These are phyloP conservation scores for Nakaseomyces delphensis DNA, from an alignment of 1,139 yeast species.

Conservation along the genomic window DNA sequence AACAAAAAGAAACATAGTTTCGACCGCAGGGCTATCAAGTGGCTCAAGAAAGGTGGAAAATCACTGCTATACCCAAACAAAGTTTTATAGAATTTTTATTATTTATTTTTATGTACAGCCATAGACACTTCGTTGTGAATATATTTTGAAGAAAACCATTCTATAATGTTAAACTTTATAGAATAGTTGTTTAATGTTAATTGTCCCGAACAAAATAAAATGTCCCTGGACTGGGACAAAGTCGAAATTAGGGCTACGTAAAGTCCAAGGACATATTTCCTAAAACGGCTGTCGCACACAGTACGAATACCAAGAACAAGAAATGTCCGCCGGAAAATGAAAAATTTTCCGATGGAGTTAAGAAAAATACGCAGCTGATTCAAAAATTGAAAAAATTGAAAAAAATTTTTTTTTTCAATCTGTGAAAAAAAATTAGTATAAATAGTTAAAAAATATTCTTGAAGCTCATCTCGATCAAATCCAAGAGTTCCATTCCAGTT, in stretches of 20 bases:
- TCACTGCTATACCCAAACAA: conserved; percentile 4
- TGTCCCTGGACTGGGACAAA: no score
- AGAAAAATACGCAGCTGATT: conserved; percentile 3
- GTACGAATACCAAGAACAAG: background rate
- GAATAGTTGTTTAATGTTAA: no score
- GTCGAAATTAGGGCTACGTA: conserved; percentile 3
- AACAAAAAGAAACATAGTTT: conserved; percentile 12
- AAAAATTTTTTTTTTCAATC: background rate
- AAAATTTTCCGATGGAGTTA: conserved; percentile 3
- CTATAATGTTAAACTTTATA: background rate
- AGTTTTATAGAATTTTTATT: conserved; percentile 1
- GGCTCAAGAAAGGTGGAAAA: conserved; percentile 5
- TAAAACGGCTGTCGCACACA: background rate
- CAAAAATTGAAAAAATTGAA: background rate
- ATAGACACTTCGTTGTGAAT: no score
- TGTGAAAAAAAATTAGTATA: conserved; percentile 1
- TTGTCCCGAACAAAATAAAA: no score
- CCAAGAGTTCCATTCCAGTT: conserved; percentile 1
- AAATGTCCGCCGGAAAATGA: conserved; percentile 6
- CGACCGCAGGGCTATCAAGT: conserved; percentile 8
- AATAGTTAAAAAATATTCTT: conserved; percentile 2
- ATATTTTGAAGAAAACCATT: no score
- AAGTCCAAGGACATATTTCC: background rate
- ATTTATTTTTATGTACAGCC: no score
- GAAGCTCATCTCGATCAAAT: background rate